Percentiles rank a stretch among this genome's conserved stretches.
Conservation (phyloP, 306 rosid species). For the barrel medic (Medicago truncatula) region DNA sequence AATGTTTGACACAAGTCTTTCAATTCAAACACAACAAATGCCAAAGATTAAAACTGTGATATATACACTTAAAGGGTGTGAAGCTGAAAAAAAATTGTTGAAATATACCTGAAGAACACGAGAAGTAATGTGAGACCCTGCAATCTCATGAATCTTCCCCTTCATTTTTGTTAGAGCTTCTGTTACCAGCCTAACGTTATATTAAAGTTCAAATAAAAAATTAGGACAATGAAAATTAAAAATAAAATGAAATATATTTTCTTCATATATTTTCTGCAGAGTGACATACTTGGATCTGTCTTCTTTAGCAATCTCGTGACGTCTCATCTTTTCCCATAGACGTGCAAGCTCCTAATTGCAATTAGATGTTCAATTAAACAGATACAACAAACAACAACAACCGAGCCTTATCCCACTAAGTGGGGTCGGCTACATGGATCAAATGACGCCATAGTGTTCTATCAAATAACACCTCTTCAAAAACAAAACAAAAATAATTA, state of each 20-base stretch:
- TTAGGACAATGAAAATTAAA: not conserved
- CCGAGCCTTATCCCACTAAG: too few relatives aligned
- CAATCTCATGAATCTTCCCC: slow-evolving; percentile 94
- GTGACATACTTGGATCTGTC: slow-evolving; percentile 81
- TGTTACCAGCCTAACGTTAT: slow-evolving; percentile 63
- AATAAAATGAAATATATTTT: not conserved
- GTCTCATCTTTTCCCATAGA: slow-evolving; percentile 96
- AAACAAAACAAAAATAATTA: too few relatives aligned
- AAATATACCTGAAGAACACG: slow-evolving; percentile 86
- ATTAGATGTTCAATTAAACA: slow-evolving; percentile 32
- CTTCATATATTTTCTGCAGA: slow-evolving; percentile 7
- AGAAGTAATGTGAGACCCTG: slow-evolving; percentile 87
- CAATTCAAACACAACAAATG: slow-evolving; percentile 28
- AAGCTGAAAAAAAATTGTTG: not conserved
- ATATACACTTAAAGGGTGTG: not conserved
- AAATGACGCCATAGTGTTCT: too few relatives aligned
- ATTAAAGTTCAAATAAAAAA: not conserved
- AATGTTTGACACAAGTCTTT: slow-evolving; percentile 88
- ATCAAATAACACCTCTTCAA: too few relatives aligned
- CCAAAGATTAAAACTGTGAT: slow-evolving; percentile 40
- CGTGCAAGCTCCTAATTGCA: slow-evolving; percentile 75
- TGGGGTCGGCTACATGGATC: too few relatives aligned
- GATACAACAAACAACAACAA: too few relatives aligned
- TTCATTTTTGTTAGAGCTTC: slow-evolving; percentile 90
- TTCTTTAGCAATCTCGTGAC: slow-evolving; percentile 71